These are phyloP conservation scores for Trametes maxima DNA, from an alignment of 768 basidiomycete species.

Conservation along the genomic window DNA sequence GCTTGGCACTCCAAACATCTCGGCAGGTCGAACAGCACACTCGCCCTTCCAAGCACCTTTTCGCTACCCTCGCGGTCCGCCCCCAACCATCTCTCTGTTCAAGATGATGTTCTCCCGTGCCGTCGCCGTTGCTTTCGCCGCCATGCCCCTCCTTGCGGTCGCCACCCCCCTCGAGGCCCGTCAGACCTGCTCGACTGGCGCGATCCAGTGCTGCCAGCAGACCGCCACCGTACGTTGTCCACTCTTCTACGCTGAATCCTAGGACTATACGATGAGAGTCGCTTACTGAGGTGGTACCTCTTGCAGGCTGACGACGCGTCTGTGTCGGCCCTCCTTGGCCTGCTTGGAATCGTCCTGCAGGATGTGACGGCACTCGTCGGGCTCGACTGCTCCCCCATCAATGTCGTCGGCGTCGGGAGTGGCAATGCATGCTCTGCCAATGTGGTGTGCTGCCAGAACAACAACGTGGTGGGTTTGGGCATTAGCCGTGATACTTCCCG, in stretches of 20 bases:
- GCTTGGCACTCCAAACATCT: not conserved
- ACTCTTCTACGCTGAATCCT: no score
- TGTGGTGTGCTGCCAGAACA: slow-evolving; percentile 28
- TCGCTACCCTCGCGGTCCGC: not conserved
- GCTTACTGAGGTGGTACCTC: no score
- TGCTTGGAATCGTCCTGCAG: slow-evolving; percentile 27
- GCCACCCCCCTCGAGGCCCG: slow-evolving; percentile 16
- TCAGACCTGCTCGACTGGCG: slow-evolving; percentile 1
- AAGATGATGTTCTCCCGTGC: slow-evolving; percentile 23
- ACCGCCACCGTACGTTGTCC: not conserved
- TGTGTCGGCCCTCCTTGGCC: slow-evolving; percentile 18
- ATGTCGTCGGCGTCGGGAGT: slow-evolving; percentile 22
- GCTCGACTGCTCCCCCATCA: slow-evolving; percentile 28
- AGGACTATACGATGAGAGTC: no score
- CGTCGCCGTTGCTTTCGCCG: slow-evolving; percentile 11
- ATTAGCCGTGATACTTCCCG: no score
- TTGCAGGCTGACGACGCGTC: slow-evolving; percentile 5
- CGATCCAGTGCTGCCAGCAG: slow-evolving; percentile 14
- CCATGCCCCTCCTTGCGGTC: slow-evolving; percentile 19
- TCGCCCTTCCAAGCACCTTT: slow-evolving; percentile 8
- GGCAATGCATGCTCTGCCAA: slow-evolving; percentile 19
- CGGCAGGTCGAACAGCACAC: slow-evolving; percentile 7
- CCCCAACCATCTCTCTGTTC: not conserved
- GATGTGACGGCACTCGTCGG: slow-evolving; percentile 26
- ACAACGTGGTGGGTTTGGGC: slow-evolving; percentile 19